Conservation (phyloP, 495 filamentous ascomycete genomes). For the Aspergillus leporis region DNA sequence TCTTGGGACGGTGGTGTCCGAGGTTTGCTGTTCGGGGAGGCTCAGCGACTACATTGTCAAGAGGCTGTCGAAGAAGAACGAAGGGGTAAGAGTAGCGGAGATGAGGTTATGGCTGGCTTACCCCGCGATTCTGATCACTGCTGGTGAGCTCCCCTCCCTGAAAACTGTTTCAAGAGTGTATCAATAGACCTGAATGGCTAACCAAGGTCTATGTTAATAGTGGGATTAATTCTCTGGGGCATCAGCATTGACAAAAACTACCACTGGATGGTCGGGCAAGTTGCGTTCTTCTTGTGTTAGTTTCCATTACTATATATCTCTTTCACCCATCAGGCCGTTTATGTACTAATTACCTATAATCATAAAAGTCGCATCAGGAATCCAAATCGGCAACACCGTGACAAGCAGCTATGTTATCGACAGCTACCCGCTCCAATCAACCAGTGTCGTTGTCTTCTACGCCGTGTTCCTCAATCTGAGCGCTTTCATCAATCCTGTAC, state of each 20-base stretch:
- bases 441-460: slow-evolving; percentile 62
- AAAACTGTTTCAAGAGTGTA: not conserved
- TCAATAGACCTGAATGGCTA: not conserved
- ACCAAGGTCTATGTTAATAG: slow-evolving; percentile 9
- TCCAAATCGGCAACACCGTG: slow-evolving; percentile 63
- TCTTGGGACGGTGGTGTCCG: slow-evolving; percentile 55
- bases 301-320: not conserved
- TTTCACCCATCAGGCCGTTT: slow-evolving; percentile 10
- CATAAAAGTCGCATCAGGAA: slow-evolving; percentile 51
- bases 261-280: slow-evolving; percentile 63
- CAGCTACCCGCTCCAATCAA: slow-evolving; percentile 57
- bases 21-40: slow-evolving; percentile 54
- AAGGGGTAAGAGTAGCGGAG: slow-evolving; percentile 50
- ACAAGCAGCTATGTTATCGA: slow-evolving; percentile 59
- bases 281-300: slow-evolving; percentile 56
- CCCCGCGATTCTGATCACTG: slow-evolving; percentile 52
- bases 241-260: slow-evolving; percentile 55
- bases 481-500: slow-evolving; percentile 48
- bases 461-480: slow-evolving; percentile 59
- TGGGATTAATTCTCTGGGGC: slow-evolving; percentile 55
- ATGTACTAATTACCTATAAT: slow-evolving; percentile 13
- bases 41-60: slow-evolving; percentile 54
- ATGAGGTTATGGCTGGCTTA: slow-evolving; percentile 62
- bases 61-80: slow-evolving; percentile 48
- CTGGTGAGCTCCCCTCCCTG: slow-evolving; percentile 31